Percentiles rank a stretch among this genome's conserved stretches.
phyloP scores from a whole-genome alignment of 495 filamentous ascomycete species.

The Penicillium robsamsonii region DNA sequence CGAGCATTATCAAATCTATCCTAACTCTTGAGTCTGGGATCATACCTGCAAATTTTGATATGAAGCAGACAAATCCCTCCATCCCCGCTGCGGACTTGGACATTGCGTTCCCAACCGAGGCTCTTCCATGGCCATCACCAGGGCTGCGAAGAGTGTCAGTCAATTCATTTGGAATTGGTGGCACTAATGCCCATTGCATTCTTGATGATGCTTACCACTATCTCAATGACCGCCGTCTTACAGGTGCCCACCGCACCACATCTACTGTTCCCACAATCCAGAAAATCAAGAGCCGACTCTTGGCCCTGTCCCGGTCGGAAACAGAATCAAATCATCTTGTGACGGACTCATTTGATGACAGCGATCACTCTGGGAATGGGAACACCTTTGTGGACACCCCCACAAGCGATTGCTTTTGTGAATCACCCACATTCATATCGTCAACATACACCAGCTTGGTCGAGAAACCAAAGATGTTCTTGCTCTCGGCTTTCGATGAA shows the following conservation, averaged over 20 bases:
- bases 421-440: not conserved
- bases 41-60: conserved; percentile 34
- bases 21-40: conserved; percentile 40
- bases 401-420: conserved; percentile 10
- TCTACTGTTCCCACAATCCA: conserved; percentile 1
- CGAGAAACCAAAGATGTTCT: conserved; percentile 22
- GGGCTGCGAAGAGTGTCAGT: conserved; percentile 50
- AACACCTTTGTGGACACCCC: conserved; percentile 13
- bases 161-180: conserved; percentile 64
- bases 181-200: conserved; percentile 61
- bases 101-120: conserved; percentile 18
- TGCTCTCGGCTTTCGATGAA: conserved; percentile 32
- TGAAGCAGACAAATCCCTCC: conserved; percentile 38
- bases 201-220: conserved; percentile 44
- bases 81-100: conserved; percentile 18
- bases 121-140: conserved; percentile 17
- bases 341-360: conserved; percentile 13
- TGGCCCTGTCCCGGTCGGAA: not conserved
- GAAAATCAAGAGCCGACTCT: not conserved
- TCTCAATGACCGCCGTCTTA: conserved; percentile 14
- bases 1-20: conserved; percentile 41
- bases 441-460: not conserved
- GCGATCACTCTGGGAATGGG: conserved; percentile 5
- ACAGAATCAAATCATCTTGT: not conserved
- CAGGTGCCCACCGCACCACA: conserved; percentile 11